Evolutionary conservation across 768 basidiomycete species (phyloP).

Genomic region (Collybia mongolica): DNA sequence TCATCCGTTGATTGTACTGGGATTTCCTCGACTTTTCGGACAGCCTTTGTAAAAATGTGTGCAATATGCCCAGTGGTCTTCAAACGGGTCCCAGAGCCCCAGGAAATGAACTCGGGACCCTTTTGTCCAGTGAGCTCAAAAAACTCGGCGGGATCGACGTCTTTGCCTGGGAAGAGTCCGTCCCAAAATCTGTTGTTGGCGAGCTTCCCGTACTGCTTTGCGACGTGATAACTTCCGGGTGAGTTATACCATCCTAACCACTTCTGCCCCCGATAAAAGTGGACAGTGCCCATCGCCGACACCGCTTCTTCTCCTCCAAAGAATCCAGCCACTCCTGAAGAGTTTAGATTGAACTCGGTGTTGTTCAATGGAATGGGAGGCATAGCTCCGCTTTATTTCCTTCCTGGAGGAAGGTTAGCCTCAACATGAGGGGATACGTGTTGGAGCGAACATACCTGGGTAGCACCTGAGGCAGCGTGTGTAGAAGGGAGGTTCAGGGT

Average conservation of each 20-base stretch:
- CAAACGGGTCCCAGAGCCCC: conserved; percentile 23
- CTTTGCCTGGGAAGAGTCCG: conserved; percentile 30
- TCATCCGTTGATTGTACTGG: conserved; percentile 1
- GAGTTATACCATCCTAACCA: conserved; percentile 37
- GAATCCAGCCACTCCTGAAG: conserved; percentile 29
- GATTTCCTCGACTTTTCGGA: conserved; percentile 8
- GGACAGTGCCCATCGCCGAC: conserved; percentile 30
- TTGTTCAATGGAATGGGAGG: conserved; percentile 1
- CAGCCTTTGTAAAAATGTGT: conserved; percentile 18
- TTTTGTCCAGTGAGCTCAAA: conserved; percentile 22
- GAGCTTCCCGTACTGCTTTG: conserved; percentile 25
- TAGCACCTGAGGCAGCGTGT: too few relatives aligned
- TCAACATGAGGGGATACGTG: too few relatives aligned
- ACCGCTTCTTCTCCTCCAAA: conserved; percentile 34
- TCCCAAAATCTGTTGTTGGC: conserved; percentile 31
- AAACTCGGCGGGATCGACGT: conserved; percentile 23
- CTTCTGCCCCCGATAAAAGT: conserved; percentile 26
- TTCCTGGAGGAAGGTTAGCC: too few relatives aligned
- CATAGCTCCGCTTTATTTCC: not conserved
- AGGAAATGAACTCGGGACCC: conserved; percentile 23
- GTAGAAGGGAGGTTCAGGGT: too few relatives aligned
- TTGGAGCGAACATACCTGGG: too few relatives aligned
- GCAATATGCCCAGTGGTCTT: conserved; percentile 25
- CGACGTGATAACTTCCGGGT: conserved; percentile 28
- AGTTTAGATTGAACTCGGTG: conserved; percentile 7